Base-by-base conservation (phyloP, 805 yeast genomes). In the Metschnikowia amazonensis region DNA sequence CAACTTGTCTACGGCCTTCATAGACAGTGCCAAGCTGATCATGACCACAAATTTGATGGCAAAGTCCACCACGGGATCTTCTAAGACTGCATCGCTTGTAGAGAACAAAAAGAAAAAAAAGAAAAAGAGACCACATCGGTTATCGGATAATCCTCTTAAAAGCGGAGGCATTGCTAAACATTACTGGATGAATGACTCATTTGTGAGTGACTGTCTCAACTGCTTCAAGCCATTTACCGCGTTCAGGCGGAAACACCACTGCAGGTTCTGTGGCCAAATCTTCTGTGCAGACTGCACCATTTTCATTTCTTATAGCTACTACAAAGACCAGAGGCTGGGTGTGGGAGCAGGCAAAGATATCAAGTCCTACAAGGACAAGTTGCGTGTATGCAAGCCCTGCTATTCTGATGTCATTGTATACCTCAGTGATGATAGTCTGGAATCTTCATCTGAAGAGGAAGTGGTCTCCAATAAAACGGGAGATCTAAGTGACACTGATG, bases 161-260 rank as follows among this genome's bases (percentile, higher is more conserved):
- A 64, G 59, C 34, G 77, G 77, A 32, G 81, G 84, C 1, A 72
- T 84, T 3, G 81, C 85, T 2, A 77, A 79, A 48, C 92, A 89
- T 59, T 92, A 89, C 62, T 92, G 99, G 99, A 84, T 92, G 88
- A 89, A 90, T 57, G 97, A 92, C 67, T 86, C 92, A 34, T 86
- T 89, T 48, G 96, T 95, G 0, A 78, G 83, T 7, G 94, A 89
- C 50, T 92, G 99, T 59, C 80, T 89, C 47, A 75, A 84, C 13
- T 92, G 98, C 63, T 87, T 85, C 45, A 76, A 81, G 44, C 79
- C 80, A 3, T 92, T 92, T 60, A 79, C 86, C 1, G 85, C 97
- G 0, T 90, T 89, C 66, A 70, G 97, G 61, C 73, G 99, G 54
- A 86, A 87, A 53, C 99, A 92, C 61, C 99, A 92, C 64, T 92